Conservation (phyloP, 495 filamentous ascomycete species). For the Neurospora tetraspora region DNA sequence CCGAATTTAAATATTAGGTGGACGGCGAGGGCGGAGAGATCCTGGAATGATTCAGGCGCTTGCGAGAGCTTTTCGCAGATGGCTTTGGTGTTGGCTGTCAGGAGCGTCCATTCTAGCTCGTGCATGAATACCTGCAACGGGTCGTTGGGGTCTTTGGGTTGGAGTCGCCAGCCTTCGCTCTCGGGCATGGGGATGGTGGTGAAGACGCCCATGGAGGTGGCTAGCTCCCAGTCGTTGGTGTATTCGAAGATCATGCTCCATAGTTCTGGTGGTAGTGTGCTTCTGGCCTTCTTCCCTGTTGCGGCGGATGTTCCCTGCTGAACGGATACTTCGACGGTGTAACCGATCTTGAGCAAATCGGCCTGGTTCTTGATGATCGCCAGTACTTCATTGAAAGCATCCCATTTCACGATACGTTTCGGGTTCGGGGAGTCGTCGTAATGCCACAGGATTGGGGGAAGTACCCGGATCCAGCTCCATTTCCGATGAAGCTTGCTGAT, state of each 20-base stretch:
- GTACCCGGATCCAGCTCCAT: constrained; percentile 72
- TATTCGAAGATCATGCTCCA: constrained; percentile 83
- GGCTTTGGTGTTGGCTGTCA: constrained; percentile 56
- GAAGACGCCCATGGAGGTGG: constrained; percentile 67
- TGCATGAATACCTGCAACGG: constrained; percentile 44
- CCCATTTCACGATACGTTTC: constrained; percentile 52
- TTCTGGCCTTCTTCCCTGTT: constrained; percentile 17
- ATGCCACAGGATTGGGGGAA: constrained; percentile 63
- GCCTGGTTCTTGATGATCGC: constrained; percentile 57
- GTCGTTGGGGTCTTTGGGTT: constrained; percentile 29
- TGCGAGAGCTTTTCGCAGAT: constrained; percentile 58
- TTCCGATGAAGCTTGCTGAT: constrained; percentile 67
- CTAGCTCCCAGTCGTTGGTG: constrained; percentile 80
- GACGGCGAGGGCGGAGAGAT: constrained; percentile 68
- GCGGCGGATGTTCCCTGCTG: constrained; percentile 20
- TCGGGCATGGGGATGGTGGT: constrained; percentile 61
- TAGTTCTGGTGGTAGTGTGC: constrained; percentile 63
- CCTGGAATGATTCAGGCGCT: constrained; percentile 55
- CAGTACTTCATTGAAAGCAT: constrained; percentile 53
- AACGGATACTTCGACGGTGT: constrained; percentile 44
- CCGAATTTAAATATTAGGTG: constrained; percentile 88
- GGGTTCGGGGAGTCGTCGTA: constrained; percentile 43
- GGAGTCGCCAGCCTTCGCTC: constrained; percentile 49
- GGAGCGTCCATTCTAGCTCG: constrained; percentile 70
- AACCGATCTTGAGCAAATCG: constrained; percentile 50